Conservation (phyloP, 2,329 filamentous ascomycete genomes). For the Aspergillus sclerotialis region DNA sequence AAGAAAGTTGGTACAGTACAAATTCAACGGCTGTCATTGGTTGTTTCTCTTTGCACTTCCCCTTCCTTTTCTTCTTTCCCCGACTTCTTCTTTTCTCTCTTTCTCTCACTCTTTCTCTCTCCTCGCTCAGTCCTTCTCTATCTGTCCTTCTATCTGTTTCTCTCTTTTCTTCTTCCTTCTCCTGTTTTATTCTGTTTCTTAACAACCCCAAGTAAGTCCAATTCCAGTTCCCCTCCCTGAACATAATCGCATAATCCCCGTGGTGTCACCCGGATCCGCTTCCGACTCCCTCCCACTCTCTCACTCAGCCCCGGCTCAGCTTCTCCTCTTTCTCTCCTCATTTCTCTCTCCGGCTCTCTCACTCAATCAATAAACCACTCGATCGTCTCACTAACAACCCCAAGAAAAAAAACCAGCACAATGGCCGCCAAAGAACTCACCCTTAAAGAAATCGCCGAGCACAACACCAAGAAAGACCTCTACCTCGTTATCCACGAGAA, state of each 20-base stretch:
- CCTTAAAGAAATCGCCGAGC: conserved; percentile 72
- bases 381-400: background rate
- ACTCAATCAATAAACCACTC: conserved; percentile 1
- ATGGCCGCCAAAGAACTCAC: conserved; percentile 58
- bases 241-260: conserved; percentile 1
- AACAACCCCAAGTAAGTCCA: too few relatives aligned
- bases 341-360: conserved; percentile 3
- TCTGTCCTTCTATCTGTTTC: background rate
- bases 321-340: conserved; percentile 1
- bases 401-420: conserved; percentile 33
- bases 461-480: conserved; percentile 88
- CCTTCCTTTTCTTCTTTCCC: conserved; percentile 4
- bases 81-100: conserved; percentile 5
- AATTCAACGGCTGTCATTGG: too few relatives aligned
- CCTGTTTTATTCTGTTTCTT: conserved; percentile 3
- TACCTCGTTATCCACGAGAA: conserved; percentile 92
- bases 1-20: too few relatives aligned
- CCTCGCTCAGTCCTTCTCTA: conserved; percentile 2
- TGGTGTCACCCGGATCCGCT: background rate
- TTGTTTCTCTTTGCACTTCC: too few relatives aligned
- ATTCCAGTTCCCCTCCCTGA: too few relatives aligned
- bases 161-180: conserved; percentile 1
- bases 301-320: too few relatives aligned
- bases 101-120: conserved; percentile 4
- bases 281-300: too few relatives aligned